Conservation (phyloP, 176 grass and related monocot genomes). For the Guadua angustifolia region DNA sequence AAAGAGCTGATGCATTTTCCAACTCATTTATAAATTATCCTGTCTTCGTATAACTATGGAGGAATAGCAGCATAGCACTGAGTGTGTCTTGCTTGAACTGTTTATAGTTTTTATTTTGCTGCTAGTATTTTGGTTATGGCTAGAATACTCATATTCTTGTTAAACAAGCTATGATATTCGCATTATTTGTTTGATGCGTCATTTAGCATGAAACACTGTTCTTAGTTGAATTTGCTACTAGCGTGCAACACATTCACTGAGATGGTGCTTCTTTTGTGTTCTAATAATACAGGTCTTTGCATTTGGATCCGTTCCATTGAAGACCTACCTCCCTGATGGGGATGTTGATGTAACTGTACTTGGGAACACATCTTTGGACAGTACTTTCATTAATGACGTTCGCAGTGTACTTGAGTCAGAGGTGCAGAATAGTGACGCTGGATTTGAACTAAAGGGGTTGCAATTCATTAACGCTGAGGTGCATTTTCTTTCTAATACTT, state of each 20-base stretch:
- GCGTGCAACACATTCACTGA: neutral
- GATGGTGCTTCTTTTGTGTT: neutral
- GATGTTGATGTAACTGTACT: constrained; percentile 79
- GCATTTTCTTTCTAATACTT: neutral
- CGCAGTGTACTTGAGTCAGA: constrained; percentile 50
- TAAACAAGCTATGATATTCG: neutral
- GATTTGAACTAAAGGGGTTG: constrained; percentile 51
- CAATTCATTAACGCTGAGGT: constrained; percentile 76
- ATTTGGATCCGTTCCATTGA: constrained; percentile 85
- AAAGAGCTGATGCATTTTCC: neutral
- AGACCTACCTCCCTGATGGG: constrained; percentile 89
- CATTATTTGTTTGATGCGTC: neutral
- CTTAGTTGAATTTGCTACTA: neutral
- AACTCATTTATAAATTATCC: neutral
- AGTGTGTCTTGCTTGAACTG: neutral
- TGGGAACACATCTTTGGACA: constrained; percentile 36
- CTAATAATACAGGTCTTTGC: constrained; percentile 63
- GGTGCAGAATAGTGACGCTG: constrained; percentile 40
- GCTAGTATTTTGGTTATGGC: neutral
- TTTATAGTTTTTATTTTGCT: neutral
- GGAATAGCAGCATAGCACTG: neutral
- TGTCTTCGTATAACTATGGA: neutral
- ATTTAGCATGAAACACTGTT: neutral
- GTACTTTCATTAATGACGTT: constrained; percentile 45
- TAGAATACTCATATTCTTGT: neutral